Conservation (phyloP, 1,284 basidiomycete genomes). For the Marasmius fiardii region DNA sequence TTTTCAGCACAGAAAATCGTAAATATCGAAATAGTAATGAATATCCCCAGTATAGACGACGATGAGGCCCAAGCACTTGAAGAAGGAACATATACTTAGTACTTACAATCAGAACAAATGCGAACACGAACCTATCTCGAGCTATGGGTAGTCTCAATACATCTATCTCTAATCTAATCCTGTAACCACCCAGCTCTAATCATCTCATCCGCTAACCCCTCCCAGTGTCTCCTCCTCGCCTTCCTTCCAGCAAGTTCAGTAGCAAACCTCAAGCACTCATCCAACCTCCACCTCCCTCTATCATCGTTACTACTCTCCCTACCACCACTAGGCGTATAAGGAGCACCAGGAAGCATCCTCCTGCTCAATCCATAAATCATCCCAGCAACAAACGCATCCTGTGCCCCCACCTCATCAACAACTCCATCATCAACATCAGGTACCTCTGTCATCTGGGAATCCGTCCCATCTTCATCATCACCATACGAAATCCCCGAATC, state of each 20-base stretch:
- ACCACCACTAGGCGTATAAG: conserved; percentile 56
- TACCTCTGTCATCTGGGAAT: conserved; percentile 57
- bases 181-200: conserved; percentile 68
- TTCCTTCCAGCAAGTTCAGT: conserved; percentile 74
- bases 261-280: conserved; percentile 78
- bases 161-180: too few relatives aligned
- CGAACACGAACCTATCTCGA: too few relatives aligned
- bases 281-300: conserved; percentile 60
- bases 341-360: conserved; percentile 61
- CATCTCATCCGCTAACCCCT: conserved; percentile 72
- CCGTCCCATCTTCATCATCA: conserved; percentile 42
- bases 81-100: not conserved
- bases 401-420: conserved; percentile 69
- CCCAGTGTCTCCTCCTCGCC: conserved; percentile 55
- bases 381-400: conserved; percentile 76
- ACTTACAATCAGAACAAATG: too few relatives aligned
- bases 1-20: too few relatives aligned
- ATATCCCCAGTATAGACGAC: too few relatives aligned
- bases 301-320: conserved; percentile 34
- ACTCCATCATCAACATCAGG: conserved; percentile 35
- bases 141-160: too few relatives aligned
- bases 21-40: too few relatives aligned
- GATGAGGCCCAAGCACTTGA: not conserved
- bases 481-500: conserved; percentile 12
- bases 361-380: conserved; percentile 76